These are phyloP conservation scores for Kickxella alabastrina DNA, from an alignment of 192 early-diverging fungal species.

Conservation along the genomic window DNA sequence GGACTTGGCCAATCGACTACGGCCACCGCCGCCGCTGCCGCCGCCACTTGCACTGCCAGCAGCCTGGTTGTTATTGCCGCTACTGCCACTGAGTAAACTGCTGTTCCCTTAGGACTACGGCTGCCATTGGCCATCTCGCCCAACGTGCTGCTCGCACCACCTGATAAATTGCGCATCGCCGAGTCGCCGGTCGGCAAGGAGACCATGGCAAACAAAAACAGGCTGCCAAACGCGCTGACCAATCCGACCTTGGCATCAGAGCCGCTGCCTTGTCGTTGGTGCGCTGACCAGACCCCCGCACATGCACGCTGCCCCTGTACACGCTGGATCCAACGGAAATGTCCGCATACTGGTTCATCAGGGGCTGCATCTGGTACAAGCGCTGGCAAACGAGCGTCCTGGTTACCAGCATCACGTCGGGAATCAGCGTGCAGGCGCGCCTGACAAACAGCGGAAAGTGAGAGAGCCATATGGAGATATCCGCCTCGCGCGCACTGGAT, in stretches of 20 bases:
- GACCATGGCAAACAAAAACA: conserved; percentile 42
- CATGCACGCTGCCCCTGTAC: conserved; percentile 3
- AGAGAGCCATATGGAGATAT: conserved; percentile 31
- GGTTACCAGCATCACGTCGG: conserved; percentile 41
- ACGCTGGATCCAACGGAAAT: conserved; percentile 20
- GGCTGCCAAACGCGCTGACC: conserved; percentile 24
- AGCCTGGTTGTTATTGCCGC: neutral
- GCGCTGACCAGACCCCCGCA: conserved; percentile 9
- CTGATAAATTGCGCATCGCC: neutral
- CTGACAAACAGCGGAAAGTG: conserved; percentile 37
- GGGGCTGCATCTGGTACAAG: conserved; percentile 49
- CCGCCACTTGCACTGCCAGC: neutral
- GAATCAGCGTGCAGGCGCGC: conserved; percentile 37
- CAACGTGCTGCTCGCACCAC: conserved; percentile 1
- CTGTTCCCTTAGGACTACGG: conserved; percentile 13
- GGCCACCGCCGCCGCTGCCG: conserved; percentile 11
- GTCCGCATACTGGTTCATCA: conserved; percentile 51
- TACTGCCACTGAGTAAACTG: neutral
- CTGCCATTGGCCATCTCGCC: conserved; percentile 10
- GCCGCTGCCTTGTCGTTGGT: conserved; percentile 12
- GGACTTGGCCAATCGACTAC: conserved; percentile 46
- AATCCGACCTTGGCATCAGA: conserved; percentile 14
- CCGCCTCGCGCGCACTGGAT: conserved; percentile 14
- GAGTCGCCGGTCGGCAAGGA: conserved; percentile 26
- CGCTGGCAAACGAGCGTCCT: conserved; percentile 45